These are phyloP conservation scores for Hydnomerulius pinastri DNA, from an alignment of 768 basidiomycete genomes.

Conservation along the genomic window DNA sequence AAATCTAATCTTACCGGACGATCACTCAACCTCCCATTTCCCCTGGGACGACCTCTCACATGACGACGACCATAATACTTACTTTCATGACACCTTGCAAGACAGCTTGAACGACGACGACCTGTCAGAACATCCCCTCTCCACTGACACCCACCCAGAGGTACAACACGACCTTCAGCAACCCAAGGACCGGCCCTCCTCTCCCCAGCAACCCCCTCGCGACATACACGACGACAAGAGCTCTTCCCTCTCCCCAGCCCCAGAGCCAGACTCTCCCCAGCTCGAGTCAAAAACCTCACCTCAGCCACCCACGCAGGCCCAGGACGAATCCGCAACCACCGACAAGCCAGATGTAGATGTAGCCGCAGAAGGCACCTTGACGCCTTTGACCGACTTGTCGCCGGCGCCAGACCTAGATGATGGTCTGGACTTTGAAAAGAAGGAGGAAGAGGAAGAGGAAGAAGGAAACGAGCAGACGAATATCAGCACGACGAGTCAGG, in stretches of 20 bases:
- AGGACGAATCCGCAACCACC: slow-evolving; percentile 14
- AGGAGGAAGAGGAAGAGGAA: slow-evolving; percentile 39
- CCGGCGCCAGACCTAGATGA: slow-evolving; percentile 64
- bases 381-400: slow-evolving; percentile 77
- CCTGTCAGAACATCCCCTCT: slow-evolving; percentile 19
- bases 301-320: slow-evolving; percentile 19
- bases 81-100: slow-evolving; percentile 30
- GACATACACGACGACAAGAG: slow-evolving; percentile 42
- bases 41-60: slow-evolving; percentile 37
- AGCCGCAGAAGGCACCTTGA: slow-evolving; percentile 49
- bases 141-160: slow-evolving; percentile 16
- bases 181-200: slow-evolving; percentile 13
- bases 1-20: slow-evolving; percentile 44
- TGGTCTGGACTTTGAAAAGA: slow-evolving; percentile 19
- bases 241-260: slow-evolving; percentile 60
- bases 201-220: slow-evolving; percentile 11
- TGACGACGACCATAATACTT: slow-evolving; percentile 20
- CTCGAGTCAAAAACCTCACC: slow-evolving; percentile 23
- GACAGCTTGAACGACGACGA: slow-evolving; percentile 8
- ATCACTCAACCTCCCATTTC: slow-evolving; percentile 34
- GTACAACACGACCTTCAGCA: slow-evolving; percentile 6
- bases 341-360: slow-evolving; percentile 38
- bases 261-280: slow-evolving; percentile 44
- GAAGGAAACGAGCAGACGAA: slow-evolving; percentile 11
- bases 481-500: slow-evolving; percentile 18